phyloP scores from a whole-genome alignment of 2,329 filamentous ascomycete species.

The Penicillium aurantiogriseum region DNA sequence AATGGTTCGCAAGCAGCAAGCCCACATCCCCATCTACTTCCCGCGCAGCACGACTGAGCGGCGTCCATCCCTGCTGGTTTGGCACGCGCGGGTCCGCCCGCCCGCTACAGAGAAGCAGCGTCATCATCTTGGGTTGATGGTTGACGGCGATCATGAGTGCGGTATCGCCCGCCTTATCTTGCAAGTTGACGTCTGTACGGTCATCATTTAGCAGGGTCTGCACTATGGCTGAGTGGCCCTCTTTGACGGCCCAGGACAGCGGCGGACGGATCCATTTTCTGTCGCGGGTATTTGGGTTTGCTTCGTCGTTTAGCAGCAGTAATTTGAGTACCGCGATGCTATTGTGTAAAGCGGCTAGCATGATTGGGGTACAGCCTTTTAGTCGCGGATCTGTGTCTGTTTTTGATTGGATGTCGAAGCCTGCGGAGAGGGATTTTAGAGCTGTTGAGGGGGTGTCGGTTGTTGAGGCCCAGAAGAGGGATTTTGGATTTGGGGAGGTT shows the following conservation, averaged over 20 bases:
- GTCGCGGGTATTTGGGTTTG: constrained; percentile 21
- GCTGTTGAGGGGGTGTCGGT: constrained; percentile 12
- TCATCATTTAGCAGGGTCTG: constrained; percentile 16
- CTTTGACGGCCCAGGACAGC: constrained; percentile 21
- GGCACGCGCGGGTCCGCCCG: constrained; percentile 16
- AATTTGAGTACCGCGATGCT: constrained; percentile 8
- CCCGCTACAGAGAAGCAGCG: constrained; percentile 11
- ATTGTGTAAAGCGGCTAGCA: constrained; percentile 21
- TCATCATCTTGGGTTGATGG: constrained; percentile 8
- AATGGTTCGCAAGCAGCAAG: constrained; percentile 19
- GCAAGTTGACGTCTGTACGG: constrained; percentile 20
- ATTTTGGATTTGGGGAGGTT: constrained; percentile 1
- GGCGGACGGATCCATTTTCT: constrained; percentile 20
- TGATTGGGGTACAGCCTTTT: constrained; percentile 18
- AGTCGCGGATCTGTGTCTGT: constrained; percentile 13
- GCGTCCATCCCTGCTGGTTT: constrained; percentile 19
- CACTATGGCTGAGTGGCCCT: constrained; percentile 11
- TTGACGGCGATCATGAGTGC: constrained; percentile 18
- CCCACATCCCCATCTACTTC: constrained; percentile 7
- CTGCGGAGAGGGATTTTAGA: constrained; percentile 13
- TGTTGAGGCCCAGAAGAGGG: constrained; percentile 24
- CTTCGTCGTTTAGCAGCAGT: constrained; percentile 12
- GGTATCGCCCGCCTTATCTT: constrained; percentile 21
- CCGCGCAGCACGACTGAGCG: constrained; percentile 13
- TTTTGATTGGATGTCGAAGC: constrained; percentile 15